Evolutionary conservation across 345 rosid genomes (phyloP).

Genomic region (Eucalyptus microcorys): DNA sequence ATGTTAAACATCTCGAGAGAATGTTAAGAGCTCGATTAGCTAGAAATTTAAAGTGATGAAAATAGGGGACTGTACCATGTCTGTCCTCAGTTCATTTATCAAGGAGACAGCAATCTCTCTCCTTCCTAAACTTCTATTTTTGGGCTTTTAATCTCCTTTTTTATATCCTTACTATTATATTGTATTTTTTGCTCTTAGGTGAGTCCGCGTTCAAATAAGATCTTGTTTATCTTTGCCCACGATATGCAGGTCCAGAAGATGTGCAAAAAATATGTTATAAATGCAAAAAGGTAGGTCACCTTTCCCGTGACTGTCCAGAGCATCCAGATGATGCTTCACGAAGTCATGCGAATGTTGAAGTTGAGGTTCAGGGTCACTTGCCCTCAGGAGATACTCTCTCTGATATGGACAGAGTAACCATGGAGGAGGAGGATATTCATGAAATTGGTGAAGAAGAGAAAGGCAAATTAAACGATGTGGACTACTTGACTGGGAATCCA

Average conservation of each 20-base stretch:
- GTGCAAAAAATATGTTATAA: constrained; percentile 80
- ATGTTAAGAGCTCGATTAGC: neutral
- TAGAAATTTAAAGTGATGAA: neutral
- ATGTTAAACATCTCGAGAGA: neutral
- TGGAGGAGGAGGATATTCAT: constrained; percentile 91
- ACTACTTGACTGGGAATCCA: constrained; percentile 86
- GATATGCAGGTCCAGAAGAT: constrained; percentile 42
- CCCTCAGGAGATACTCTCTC: neutral
- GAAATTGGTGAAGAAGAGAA: constrained; percentile 92
- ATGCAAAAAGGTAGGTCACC: constrained; percentile 84
- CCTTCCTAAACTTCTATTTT: neutral
- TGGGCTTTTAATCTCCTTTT: neutral
- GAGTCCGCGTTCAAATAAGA: neutral
- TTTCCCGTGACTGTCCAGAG: constrained; percentile 78
- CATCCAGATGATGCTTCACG: constrained; percentile 26
- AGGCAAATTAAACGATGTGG: constrained; percentile 73
- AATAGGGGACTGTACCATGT: neutral
- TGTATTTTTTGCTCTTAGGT: neutral
- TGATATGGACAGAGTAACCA: constrained; percentile 61
- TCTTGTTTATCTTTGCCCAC: neutral
- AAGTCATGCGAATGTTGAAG: constrained; percentile 6
- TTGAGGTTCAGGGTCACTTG: neutral
- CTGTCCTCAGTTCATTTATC: neutral
- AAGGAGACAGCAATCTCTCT: neutral
- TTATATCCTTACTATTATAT: neutral